Evolutionary conservation across 2,329 filamentous ascomycete genomes (phyloP), one percentile per base, ranked within the genome.

Genomic region (Colletotrichum camelliae): DNA sequence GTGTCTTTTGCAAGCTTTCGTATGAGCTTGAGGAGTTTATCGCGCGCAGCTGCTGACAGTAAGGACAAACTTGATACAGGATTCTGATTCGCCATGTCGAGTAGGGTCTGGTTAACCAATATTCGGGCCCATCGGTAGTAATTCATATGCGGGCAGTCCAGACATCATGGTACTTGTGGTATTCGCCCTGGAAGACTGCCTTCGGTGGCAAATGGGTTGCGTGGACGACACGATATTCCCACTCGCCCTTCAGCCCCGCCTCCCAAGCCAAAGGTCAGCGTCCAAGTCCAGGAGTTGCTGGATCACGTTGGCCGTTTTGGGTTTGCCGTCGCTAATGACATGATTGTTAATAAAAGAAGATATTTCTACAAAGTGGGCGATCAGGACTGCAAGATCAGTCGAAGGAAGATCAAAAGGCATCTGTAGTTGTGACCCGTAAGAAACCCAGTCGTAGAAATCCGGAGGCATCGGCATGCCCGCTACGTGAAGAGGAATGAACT

Each of bases 91-190:
- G 82, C 81, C 37, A 86, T 80, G 13, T 85, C 83, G 12, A 90
- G 81, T 15, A 93, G 86, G 57, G 86, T 84, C 76, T 91, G 87
- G 79, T 87, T 88, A 18, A 88, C 80, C 12, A 92, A 81, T 29
- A 92, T 88, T n/a, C 90, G 88, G 8, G 87, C 86, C 86, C 90
- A 91, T 29, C 91, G 89, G 78, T 89, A 91, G 77, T 92, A 88
- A 75, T 90, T 91, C 89, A 93, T 55, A 90, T 85, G 29, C 89
- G 86, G 10, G 88, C 89, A 21, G 87, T 83, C 86, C 88, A 91
- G 70, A 91, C 87, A 76, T 89, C 87, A 18, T 82, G 81, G 78
- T 93, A 93, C 27, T 86, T 80, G 79, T 93, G 90, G 79, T 90
- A 92, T 70, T 86, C 84, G 15, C 87, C 86, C 21, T 87, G 85